These are phyloP conservation scores for Saccharomyces jurei DNA, from an alignment of 805 yeast species.

Conservation along the genomic window DNA sequence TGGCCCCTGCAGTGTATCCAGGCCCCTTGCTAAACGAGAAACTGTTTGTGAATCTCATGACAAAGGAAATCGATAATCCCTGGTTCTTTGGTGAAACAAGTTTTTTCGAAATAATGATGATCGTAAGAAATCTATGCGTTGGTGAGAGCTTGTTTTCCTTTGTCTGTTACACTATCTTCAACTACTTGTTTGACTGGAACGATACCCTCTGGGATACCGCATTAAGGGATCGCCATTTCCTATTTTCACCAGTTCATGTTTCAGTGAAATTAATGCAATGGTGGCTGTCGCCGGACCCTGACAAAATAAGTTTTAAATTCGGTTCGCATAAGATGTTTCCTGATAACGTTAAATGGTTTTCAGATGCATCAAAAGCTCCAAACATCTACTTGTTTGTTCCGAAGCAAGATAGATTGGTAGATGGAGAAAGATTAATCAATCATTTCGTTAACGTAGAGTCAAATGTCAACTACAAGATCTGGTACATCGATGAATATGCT, in stretches of 20 bases:
- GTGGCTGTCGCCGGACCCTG: conserved; percentile 61
- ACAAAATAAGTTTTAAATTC: conserved; percentile 35
- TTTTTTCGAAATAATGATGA: conserved; percentile 68
- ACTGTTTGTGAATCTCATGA: conserved; percentile 50
- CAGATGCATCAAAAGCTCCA: conserved; percentile 36
- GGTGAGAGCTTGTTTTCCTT: conserved; percentile 46
- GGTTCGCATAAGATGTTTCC: conserved; percentile 39
- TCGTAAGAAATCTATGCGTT: conserved; percentile 44
- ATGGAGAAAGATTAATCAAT: conserved; percentile 56
- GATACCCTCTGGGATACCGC: conserved; percentile 66
- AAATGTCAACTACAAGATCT: conserved; percentile 22
- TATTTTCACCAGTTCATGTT: conserved; percentile 82
- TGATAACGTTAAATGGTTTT: conserved; percentile 47
- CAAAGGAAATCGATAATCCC: conserved; percentile 38
- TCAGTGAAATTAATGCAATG: conserved; percentile 78
- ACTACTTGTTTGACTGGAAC: conserved; percentile 80
- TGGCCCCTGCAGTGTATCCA: conserved; percentile 89
- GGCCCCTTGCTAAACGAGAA: conserved; percentile 64
- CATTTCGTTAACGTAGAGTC: conserved; percentile 58
- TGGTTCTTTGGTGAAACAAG: conserved; percentile 65
- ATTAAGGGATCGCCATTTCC: conserved; percentile 63
- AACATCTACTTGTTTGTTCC: conserved; percentile 62
- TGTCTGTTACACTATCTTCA: conserved; percentile 72
- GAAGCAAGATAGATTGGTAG: conserved; percentile 68
- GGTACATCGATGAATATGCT: conserved; percentile 52